Conservation (phyloP, 805 yeast species). For the Ogataea nonfermentans region DNA sequence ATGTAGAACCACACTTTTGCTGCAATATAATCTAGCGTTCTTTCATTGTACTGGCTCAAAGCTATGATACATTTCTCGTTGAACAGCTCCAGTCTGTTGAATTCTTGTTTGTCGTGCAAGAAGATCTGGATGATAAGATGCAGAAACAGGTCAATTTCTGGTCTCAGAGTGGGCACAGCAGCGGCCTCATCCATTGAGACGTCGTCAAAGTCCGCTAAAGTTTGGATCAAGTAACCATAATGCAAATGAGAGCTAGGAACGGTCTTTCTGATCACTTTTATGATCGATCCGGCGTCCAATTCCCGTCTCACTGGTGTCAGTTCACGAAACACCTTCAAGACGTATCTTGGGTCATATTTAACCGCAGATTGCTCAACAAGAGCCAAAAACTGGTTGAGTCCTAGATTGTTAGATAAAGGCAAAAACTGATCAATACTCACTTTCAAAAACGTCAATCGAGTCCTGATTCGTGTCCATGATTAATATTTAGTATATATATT, state of each 20-base stretch:
- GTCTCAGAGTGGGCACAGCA: constrained; percentile 42
- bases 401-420: constrained; percentile 13
- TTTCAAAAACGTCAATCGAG: constrained; percentile 13
- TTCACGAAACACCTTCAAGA: constrained; percentile 82
- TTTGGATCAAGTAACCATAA: constrained; percentile 40
- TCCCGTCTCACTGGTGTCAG: constrained; percentile 71
- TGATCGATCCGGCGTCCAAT: constrained; percentile 53
- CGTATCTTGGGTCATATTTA: constrained; percentile 81
- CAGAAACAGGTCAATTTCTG: constrained; percentile 78
- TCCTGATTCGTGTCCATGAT: constrained; percentile 3
- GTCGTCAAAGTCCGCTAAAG: constrained; percentile 34
- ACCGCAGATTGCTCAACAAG: constrained; percentile 36
- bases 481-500: constrained; percentile 2
- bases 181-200: constrained; percentile 35
- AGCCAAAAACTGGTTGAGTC: constrained; percentile 20
- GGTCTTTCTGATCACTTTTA: constrained; percentile 49
- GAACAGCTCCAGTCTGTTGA: constrained; percentile 49
- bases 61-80: constrained; percentile 51
- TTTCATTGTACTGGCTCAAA: constrained; percentile 65
- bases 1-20: constrained; percentile 95
- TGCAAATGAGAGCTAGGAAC: constrained; percentile 52
- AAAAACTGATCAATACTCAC: constrained; percentile 13
- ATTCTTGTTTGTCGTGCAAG: constrained; percentile 60
- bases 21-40: constrained; percentile 80
- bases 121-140: constrained; percentile 77